phyloP scores from a whole-genome alignment of 805 yeast genomes.

The Vanderwaltozyma verrucispora region DNA sequence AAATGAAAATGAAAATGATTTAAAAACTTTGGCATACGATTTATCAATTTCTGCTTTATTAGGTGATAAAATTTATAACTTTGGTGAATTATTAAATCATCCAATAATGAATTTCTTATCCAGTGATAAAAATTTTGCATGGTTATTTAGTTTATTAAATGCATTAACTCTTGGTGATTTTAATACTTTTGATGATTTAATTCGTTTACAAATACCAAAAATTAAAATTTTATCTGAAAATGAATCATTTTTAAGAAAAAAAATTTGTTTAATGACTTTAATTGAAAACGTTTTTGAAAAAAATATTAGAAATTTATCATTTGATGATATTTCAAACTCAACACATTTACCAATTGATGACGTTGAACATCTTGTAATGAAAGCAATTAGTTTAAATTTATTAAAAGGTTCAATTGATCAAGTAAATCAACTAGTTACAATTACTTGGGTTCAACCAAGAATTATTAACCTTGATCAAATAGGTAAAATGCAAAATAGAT shows the following conservation, averaged over 20 bases:
- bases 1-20: slow-evolving; percentile 18
- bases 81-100: slow-evolving; percentile 89
- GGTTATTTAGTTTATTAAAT: slow-evolving; percentile 65
- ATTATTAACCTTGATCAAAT: slow-evolving; percentile 79
- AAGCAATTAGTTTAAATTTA: slow-evolving; percentile 75
- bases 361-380: slow-evolving; percentile 86
- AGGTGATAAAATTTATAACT: slow-evolving; percentile 88
- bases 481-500: slow-evolving; percentile 58
- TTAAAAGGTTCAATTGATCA: slow-evolving; percentile 89
- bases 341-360: slow-evolving; percentile 50
- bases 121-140: slow-evolving; percentile 39
- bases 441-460: slow-evolving; percentile 95
- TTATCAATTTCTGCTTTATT: slow-evolving; percentile 77
- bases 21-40: slow-evolving; percentile 54
- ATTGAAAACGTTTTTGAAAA: slow-evolving; percentile 81
- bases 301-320: slow-evolving; percentile 61
- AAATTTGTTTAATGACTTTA: slow-evolving; percentile 84
- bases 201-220: slow-evolving; percentile 30
- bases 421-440: slow-evolving; percentile 62
- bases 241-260: slow-evolving; percentile 68
- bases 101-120: slow-evolving; percentile 54
- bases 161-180: slow-evolving; percentile 75
- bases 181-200: slow-evolving; percentile 45
- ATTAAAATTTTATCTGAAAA: slow-evolving; percentile 48
- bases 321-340: slow-evolving; percentile 62